Evolutionary conservation across 2,329 filamentous ascomycete genomes (phyloP), one percentile per base, ranked within the genome.

Genomic region (Thermothelomyces thermophilus): DNA sequence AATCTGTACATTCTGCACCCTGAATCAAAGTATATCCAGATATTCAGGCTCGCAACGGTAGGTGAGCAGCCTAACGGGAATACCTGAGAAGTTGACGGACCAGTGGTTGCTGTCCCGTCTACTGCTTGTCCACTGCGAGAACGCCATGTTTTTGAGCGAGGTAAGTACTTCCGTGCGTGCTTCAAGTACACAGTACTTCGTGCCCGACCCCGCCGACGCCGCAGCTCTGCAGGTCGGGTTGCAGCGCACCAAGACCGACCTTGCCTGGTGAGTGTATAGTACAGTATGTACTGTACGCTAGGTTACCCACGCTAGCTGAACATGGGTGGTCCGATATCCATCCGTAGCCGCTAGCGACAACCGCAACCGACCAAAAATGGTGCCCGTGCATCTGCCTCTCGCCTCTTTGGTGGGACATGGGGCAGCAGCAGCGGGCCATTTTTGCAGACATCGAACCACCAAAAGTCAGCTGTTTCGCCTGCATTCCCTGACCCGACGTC

Each of bases 181-280:
- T n/a, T n/a, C n/a, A 36, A 20, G 39, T 44, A 50, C 46, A 17
- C 19, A 24, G 43, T 52, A 45, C 49, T 6, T 35, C 8, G 33
- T 39, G 34, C 34, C 22, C 22, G 28, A 43, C 35, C 42, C 45
- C 42, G 46, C 48, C 51, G 51, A 50, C 51, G 54, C 54, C 51
- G 51, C 54, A 54, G 48, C 36, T 20, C 46, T 53, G 51, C 51
- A 53, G 41, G 46, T 40, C n/a, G 39, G n/a, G n/a, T 17, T n/a
- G 39, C 46, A 48, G 30, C 42, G 33, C 52, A 36, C 42, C 50
- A 46, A 50, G 19, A n/a, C n/a, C n/a, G n/a, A n/a, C n/a, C n/a
- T n/a, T n/a, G n/a, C n/a, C n/a, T n/a, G n/a, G n/a, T n/a, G n/a
- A n/a, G n/a, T n/a, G n/a, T n/a, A n/a, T n/a, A n/a, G n/a, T n/a